Conservation (phyloP, 805 yeast species). For the Barnettozyma californica region DNA sequence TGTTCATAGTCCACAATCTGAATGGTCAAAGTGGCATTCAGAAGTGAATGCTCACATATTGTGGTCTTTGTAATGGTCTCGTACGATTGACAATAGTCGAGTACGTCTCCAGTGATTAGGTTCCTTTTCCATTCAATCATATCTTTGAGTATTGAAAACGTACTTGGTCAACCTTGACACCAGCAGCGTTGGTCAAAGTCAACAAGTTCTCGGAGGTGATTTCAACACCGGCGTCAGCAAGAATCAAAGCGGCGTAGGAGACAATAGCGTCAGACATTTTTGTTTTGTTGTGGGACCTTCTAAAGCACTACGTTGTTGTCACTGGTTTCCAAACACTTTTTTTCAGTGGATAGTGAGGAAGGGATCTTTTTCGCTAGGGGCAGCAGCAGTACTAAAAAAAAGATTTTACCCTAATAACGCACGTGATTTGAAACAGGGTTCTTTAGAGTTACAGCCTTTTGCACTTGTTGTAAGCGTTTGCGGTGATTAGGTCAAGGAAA, state of each 20-base stretch:
- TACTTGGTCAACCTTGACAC: conserved; percentile 62
- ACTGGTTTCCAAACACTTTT: conserved; percentile 1
- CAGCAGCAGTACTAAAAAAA: background rate
- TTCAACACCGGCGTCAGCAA: conserved; percentile 96
- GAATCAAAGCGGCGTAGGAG: conserved; percentile 97
- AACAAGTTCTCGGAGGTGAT: conserved; percentile 78
- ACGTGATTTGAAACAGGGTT: no score
- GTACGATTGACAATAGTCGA: background rate
- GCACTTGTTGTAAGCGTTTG: no score
- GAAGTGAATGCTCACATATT: no score
- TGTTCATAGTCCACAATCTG: background rate
- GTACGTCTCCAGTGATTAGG: background rate
- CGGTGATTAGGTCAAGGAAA: no score
- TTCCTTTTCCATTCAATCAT: background rate
- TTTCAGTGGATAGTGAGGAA: background rate
- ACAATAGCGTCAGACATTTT: conserved; percentile 89
- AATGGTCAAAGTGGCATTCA: background rate
- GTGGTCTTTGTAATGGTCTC: background rate
- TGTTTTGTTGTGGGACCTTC: background rate
- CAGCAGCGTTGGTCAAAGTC: conserved; percentile 70
- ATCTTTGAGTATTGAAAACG: conserved; percentile 10
- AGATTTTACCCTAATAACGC: no score
- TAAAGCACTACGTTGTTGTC: background rate
- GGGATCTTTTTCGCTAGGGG: background rate
- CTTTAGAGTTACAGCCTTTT: no score